A percentile compares a stretch with the other conserved stretches of the same genome.
Evolutionary conservation across 768 basidiomycete genomes (phyloP).

Genomic region (Strobilomyces echinocephalus): DNA sequence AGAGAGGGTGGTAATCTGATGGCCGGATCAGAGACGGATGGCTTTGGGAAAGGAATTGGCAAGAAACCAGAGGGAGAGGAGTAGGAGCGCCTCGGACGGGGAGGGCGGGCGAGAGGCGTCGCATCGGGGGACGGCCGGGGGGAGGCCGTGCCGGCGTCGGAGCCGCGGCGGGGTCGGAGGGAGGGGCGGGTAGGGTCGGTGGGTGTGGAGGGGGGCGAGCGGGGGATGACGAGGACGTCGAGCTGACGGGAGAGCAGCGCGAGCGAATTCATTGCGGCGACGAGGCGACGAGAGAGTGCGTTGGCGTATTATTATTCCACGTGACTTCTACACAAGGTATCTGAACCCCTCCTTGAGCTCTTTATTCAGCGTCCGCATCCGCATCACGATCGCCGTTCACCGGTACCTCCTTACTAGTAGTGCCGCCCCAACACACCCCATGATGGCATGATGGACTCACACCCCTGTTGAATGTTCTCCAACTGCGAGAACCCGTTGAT

Average conservation of each 20-base stretch:
- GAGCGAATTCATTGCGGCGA: slow-evolving; percentile 70
- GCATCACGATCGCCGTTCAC: slow-evolving; percentile 16
- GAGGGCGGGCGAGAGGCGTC: slow-evolving; percentile 17
- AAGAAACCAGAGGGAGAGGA: slow-evolving; percentile 57
- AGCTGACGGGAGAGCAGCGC: slow-evolving; percentile 77
- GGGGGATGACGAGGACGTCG: slow-evolving; percentile 64
- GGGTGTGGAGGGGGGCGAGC: slow-evolving; percentile 56
- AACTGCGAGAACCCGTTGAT: slow-evolving; percentile 80
- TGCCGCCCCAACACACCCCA: no score
- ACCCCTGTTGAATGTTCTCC: slow-evolving; percentile 54
- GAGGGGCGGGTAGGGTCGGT: slow-evolving; percentile 28
- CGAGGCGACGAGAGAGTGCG: neutral
- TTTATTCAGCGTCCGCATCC: slow-evolving; percentile 38
- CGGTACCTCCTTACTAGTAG: neutral
- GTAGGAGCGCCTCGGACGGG: slow-evolving; percentile 51
- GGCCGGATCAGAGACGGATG: slow-evolving; percentile 29
- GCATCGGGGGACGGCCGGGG: slow-evolving; percentile 46
- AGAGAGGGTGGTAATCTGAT: slow-evolving; percentile 35
- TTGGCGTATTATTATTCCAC: slow-evolving; percentile 1
- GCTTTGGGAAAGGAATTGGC: slow-evolving; percentile 32
- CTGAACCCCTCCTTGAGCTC: slow-evolving; percentile 36
- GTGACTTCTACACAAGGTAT: slow-evolving; percentile 40
- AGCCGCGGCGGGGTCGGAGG: slow-evolving; percentile 24
- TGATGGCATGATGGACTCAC: no score
- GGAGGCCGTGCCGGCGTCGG: slow-evolving; percentile 28